Evolutionary conservation across 2,329 filamentous ascomycete genomes (phyloP).

Genomic region (Monosporascus sp.): DNA sequence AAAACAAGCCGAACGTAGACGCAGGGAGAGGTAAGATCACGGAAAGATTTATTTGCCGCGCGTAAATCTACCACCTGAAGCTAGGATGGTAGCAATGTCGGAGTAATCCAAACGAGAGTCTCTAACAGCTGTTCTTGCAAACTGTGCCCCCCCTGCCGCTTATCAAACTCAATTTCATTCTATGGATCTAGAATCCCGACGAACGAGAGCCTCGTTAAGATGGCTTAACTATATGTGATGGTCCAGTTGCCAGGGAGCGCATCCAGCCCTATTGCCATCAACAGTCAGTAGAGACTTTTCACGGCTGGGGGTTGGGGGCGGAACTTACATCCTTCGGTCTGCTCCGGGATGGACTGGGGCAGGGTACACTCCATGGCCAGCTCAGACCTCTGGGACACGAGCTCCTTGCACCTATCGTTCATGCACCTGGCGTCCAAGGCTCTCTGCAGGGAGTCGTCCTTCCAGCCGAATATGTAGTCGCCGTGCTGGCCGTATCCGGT

Average conservation of each 20-base stretch:
- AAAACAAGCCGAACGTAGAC: too few species aligned
- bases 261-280: slow-evolving; percentile 3
- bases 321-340: slow-evolving; percentile 13
- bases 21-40: too few species aligned
- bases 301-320: neutral
- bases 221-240: slow-evolving; percentile 8
- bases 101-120: too few species aligned
- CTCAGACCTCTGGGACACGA: slow-evolving; percentile 13
- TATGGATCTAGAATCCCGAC: too few species aligned
- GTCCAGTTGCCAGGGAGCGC: slow-evolving; percentile 12
- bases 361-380: slow-evolving; percentile 13
- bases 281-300: neutral
- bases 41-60: too few species aligned
- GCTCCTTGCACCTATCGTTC: slow-evolving; percentile 13
- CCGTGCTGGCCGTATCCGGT: slow-evolving; percentile 28
- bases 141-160: too few species aligned
- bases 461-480: slow-evolving; percentile 30
- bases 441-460: slow-evolving; percentile 27
- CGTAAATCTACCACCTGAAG: too few species aligned
- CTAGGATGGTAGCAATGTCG: too few species aligned
- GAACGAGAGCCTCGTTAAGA: neutral
- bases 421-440: slow-evolving; percentile 22
- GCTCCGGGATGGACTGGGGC: slow-evolving; percentile 10
- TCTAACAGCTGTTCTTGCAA: too few species aligned
- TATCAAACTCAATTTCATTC: too few species aligned